These are phyloP conservation scores for Trichoderma citrinoviride DNA, from an alignment of 2,329 filamentous ascomycete genomes.

Conservation along the genomic window DNA sequence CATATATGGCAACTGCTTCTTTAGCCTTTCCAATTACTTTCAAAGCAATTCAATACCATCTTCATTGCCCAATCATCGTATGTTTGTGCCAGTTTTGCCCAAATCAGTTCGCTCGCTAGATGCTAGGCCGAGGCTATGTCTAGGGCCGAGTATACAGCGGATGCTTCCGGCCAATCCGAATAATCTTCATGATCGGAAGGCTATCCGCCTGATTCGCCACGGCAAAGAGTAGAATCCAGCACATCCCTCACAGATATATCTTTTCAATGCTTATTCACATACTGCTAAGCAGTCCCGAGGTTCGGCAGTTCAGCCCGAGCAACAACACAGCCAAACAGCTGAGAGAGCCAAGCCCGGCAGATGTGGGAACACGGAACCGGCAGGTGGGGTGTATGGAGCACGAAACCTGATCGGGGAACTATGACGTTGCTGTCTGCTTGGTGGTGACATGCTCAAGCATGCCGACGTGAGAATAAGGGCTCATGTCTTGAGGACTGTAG, in stretches of 20 bases:
- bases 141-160: too few species aligned
- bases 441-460: neutral
- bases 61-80: too few species aligned
- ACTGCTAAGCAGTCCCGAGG: neutral
- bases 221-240: too few species aligned
- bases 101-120: too few species aligned
- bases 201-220: too few species aligned
- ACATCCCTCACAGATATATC: neutral
- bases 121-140: too few species aligned
- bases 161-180: too few species aligned
- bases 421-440: neutral
- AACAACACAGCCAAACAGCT: neutral
- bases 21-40: too few species aligned
- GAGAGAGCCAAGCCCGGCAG: neutral
- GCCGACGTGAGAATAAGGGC: neutral
- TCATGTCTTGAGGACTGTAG: neutral
- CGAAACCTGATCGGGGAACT: neutral
- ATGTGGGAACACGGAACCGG: neutral
- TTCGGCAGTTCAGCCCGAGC: neutral
- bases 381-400: constrained; percentile 11
- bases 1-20: too few species aligned
- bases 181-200: too few species aligned
- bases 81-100: too few species aligned
- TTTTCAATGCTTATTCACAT: neutral
- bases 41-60: too few species aligned